Percentiles rank a stretch among this genome's conserved stretches.
phyloP scores from a whole-genome alignment of 495 filamentous ascomycete species.

The Eremomyces bilateralis region DNA sequence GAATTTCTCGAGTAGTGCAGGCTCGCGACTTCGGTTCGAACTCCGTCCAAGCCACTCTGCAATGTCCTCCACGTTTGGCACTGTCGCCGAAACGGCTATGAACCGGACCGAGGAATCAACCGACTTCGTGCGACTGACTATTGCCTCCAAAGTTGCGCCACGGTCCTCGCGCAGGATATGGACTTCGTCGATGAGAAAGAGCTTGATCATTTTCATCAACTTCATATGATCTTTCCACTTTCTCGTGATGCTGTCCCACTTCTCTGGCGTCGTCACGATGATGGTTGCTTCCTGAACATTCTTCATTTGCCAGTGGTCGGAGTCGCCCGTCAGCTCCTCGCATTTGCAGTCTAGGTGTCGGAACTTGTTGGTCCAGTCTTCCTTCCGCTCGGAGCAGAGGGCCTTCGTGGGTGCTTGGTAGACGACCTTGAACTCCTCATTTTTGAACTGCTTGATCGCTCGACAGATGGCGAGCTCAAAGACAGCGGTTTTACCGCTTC shows the following conservation, averaged over 20 bases:
- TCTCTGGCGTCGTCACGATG: slow-evolving; percentile 92
- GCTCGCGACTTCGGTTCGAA: slow-evolving; percentile 38
- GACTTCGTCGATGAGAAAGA: slow-evolving; percentile 92
- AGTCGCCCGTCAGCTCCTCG: slow-evolving; percentile 83
- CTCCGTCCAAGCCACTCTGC: slow-evolving; percentile 78
- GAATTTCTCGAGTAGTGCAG: slow-evolving; percentile 59
- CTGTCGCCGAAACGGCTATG: slow-evolving; percentile 76
- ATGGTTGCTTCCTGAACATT: slow-evolving; percentile 66
- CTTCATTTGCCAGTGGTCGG: slow-evolving; percentile 47
- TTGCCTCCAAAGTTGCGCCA: slow-evolving; percentile 82
- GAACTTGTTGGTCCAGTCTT: slow-evolving; percentile 81
- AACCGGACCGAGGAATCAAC: slow-evolving; percentile 75
- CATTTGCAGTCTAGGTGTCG: slow-evolving; percentile 49
- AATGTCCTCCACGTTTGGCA: slow-evolving; percentile 82
- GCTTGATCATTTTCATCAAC: slow-evolving; percentile 63
- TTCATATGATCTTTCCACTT: slow-evolving; percentile 84
- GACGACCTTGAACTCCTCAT: slow-evolving; percentile 68
- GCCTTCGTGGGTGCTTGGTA: slow-evolving; percentile 93
- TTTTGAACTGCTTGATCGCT: slow-evolving; percentile 36
- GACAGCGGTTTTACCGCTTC: slow-evolving; percentile 81
- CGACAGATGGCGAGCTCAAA: slow-evolving; percentile 84
- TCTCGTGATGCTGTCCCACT: slow-evolving; percentile 94
- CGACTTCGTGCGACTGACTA: slow-evolving; percentile 92
- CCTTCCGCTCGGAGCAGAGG: slow-evolving; percentile 60
- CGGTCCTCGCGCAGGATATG: slow-evolving; percentile 81